These are phyloP conservation scores for Starmera dryadoides DNA, from an alignment of 805 yeast genomes.

Conservation along the genomic window DNA sequence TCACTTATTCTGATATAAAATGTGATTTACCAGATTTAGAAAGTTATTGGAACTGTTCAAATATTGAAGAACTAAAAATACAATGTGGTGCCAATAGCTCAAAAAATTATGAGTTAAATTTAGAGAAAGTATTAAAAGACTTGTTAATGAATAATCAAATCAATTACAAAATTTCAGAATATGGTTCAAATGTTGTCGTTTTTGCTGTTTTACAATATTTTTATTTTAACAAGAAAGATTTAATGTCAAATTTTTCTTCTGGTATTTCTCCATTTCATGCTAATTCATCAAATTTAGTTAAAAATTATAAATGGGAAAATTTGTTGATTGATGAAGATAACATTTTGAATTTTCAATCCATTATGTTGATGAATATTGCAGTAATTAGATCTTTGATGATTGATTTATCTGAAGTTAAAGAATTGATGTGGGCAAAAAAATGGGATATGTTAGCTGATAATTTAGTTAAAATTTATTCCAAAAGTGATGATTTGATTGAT, in stretches of 20 bases:
- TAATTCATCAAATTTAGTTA: conserved; percentile 32
- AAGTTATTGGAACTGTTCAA: conserved; percentile 30
- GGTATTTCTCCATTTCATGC: conserved; percentile 31
- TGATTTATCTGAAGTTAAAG: conserved; percentile 28
- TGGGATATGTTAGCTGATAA: conserved; percentile 19
- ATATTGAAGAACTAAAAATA: conserved; percentile 24
- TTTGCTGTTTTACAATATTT: conserved; percentile 33
- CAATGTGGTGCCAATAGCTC: conserved; percentile 10
- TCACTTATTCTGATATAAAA: conserved; percentile 42
- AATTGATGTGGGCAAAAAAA: conserved; percentile 31
- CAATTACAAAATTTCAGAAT: conserved; percentile 28
- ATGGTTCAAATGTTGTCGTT: conserved; percentile 34
- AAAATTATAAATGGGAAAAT: conserved; percentile 28
- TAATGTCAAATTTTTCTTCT: conserved; percentile 24
- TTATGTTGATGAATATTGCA: conserved; percentile 27
- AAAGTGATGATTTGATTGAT: conserved; percentile 19
- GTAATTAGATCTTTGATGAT: conserved; percentile 27
- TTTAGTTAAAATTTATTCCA: conserved; percentile 13
- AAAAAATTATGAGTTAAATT: conserved; percentile 20
- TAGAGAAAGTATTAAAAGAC: conserved; percentile 25
- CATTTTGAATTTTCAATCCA: conserved; percentile 34
- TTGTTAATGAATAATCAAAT: conserved; percentile 33
- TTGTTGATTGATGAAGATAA: conserved; percentile 14
- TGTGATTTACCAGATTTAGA: conserved; percentile 57
- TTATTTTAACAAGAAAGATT: conserved; percentile 14